phyloP scores from a whole-genome alignment of 306 rosid genomes.

The Inga oerstediana region DNA sequence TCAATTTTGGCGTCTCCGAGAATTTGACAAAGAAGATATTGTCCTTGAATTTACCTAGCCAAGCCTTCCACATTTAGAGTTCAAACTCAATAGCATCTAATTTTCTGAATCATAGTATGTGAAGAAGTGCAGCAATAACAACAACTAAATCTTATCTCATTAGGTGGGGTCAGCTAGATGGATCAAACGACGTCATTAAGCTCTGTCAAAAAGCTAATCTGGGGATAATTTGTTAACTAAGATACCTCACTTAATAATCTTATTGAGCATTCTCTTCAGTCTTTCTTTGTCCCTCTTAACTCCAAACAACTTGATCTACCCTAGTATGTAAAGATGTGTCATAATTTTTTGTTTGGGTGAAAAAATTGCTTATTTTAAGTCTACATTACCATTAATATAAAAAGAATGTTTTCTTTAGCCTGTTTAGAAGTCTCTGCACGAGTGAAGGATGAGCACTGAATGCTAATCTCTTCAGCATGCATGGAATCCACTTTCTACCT shows the following conservation, averaged over 20 bases:
- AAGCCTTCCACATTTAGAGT: slow-evolving; percentile 25
- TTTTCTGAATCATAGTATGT: neutral
- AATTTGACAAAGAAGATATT: slow-evolving; percentile 53
- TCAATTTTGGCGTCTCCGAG: slow-evolving; percentile 45
- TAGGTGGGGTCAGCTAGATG: too few species aligned
- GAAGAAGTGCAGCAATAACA: neutral
- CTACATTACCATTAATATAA: neutral
- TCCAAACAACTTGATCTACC: too few species aligned
- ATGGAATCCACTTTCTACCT: neutral
- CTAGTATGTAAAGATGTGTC: neutral
- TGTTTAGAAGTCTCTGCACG: neutral
- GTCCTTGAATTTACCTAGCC: slow-evolving; percentile 48
- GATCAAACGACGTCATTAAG: too few species aligned
- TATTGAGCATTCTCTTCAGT: too few species aligned
- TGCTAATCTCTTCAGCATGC: neutral
- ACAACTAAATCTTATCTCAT: too few species aligned
- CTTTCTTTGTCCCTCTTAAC: too few species aligned
- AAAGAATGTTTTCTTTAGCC: neutral
- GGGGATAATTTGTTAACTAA: too few species aligned
- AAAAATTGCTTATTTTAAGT: neutral
- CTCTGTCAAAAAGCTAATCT: too few species aligned
- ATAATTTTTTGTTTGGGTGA: neutral
- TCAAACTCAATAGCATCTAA: neutral
- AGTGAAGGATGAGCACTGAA: neutral
- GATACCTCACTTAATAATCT: too few species aligned